Percentiles rank a stretch among this genome's conserved stretches.
phyloP scores from a whole-genome alignment of 495 filamentous ascomycete species.

The Penicillium cataractarum region DNA sequence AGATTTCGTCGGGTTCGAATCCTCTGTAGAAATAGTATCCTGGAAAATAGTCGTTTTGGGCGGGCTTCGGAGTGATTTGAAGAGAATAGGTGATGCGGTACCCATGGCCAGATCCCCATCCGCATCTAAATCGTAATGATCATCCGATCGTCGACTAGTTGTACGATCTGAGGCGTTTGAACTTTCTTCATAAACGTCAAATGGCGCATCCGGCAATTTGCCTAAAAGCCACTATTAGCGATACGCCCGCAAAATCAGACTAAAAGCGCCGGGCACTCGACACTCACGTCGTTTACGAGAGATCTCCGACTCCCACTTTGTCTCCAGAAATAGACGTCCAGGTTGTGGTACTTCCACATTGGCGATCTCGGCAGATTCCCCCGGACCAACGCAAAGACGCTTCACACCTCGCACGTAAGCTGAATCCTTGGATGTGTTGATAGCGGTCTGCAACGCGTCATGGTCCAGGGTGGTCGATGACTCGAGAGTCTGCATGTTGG shows the following conservation, averaged over 20 bases:
- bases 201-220: constrained; percentile 39
- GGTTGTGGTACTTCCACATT: constrained; percentile 19
- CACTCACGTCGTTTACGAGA: constrained; percentile 46
- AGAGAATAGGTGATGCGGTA: constrained; percentile 12
- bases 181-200: constrained; percentile 26
- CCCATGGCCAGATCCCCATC: constrained; percentile 19
- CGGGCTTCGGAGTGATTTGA: constrained; percentile 11
- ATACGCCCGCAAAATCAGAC: not conserved
- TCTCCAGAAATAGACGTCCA: constrained; percentile 44
- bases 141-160: not conserved
- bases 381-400: constrained; percentile 42
- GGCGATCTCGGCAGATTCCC: constrained; percentile 11
- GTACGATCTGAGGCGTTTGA: not conserved
- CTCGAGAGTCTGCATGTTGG: constrained; percentile 43
- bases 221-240: constrained; percentile 27
- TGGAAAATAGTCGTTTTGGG: constrained; percentile 19
- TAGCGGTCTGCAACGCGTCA: constrained; percentile 36
- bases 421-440: constrained; percentile 36
- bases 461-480: constrained; percentile 30
- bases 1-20: constrained; percentile 2
- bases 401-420: constrained; percentile 48
- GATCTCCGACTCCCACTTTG: constrained; percentile 43
- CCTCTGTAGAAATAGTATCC: constrained; percentile 14
- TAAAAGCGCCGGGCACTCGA: not conserved
- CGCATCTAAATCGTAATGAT: constrained; percentile 12